Evolutionary conservation across 1,284 basidiomycete genomes (phyloP), one percentile per base, ranked within the genome.

Genomic region (Boletus subluridellus): DNA sequence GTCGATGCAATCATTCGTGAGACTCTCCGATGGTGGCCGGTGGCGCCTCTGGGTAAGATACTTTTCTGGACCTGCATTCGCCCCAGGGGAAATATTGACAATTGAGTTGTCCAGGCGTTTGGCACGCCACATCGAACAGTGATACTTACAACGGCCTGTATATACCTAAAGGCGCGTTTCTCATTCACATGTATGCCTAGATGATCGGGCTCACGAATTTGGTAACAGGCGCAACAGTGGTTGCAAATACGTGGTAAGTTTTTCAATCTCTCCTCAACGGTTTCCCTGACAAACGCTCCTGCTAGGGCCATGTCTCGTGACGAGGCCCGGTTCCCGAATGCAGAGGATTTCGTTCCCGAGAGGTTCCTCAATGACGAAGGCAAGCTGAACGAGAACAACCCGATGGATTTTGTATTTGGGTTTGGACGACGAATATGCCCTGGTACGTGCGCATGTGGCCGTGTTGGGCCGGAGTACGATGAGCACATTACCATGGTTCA

Each of bases 1-100:
- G 55, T 78, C 5, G 66, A 70, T 6, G 74, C 73, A 0, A 48
- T 78, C 14, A 55, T 80, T 15, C 74, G 74, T 34, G 80, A 82
- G 63, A 73, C 30, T 17, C 35, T 64, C 56, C 68, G 69, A 34
- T 69, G 69, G 67, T 46, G 54, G 1, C 68, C 62, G 0, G 57
- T 59, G 7, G 30, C 54, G 2, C 68, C 68, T 24, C 7, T 69
- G 5, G 54, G 64, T 67, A 34, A 50, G 41, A 28, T 30, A 17
- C 2, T 38, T n/a, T 4, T 24, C 6, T 11, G 4, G n/a, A 5
- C n/a, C 6, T 15, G 5, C n/a, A 11, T 37, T 37, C 14, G 5
- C 35, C 14, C 12, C 14, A 37, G 5, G 34, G 4, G 17, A 9
- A 21, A 21, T 11, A 9, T 11, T 49, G 49, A 50, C 24, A 6